A percentile compares a stretch with the other conserved stretches of the same genome.
Conservation (phyloP, 352 stramenopile genomes). For the Globisporangium sylvaticum region DNA sequence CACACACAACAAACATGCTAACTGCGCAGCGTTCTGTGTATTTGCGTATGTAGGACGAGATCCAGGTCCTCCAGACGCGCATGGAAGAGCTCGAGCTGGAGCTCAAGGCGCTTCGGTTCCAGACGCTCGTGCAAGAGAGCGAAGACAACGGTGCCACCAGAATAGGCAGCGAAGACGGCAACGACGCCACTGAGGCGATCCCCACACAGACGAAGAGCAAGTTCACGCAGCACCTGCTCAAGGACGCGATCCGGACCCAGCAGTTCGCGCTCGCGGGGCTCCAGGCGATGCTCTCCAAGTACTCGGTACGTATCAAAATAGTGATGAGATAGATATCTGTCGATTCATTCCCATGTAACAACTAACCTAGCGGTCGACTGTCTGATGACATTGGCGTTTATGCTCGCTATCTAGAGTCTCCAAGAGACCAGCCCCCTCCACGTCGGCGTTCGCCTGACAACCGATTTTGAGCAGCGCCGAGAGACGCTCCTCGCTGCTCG, state of each 20-base stretch:
- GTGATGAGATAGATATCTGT: conserved; percentile 1
- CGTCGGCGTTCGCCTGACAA: conserved; percentile 24
- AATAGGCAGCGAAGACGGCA: not conserved
- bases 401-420: not conserved
- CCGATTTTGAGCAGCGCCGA: conserved; percentile 20
- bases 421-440: conserved; percentile 1
- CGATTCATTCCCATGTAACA: conserved; percentile 1
- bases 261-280: conserved; percentile 9
- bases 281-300: conserved; percentile 7
- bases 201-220: not conserved
- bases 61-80: not conserved
- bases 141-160: conserved; percentile 14
- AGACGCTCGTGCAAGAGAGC: conserved; percentile 20
- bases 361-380: not conserved
- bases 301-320: not conserved
- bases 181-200: not conserved
- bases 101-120: conserved; percentile 10
- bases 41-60: conserved; percentile 1
- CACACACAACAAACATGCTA: too few species aligned
- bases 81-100: conserved; percentile 12
- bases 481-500: conserved; percentile 22
- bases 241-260: conserved; percentile 4
- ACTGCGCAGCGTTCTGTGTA: too few species aligned
- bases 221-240: not conserved
- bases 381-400: not conserved